Percentiles rank a stretch among this genome's conserved stretches.
Conservation (phyloP, 306 rosid genomes). For the Lupinus albus region DNA sequence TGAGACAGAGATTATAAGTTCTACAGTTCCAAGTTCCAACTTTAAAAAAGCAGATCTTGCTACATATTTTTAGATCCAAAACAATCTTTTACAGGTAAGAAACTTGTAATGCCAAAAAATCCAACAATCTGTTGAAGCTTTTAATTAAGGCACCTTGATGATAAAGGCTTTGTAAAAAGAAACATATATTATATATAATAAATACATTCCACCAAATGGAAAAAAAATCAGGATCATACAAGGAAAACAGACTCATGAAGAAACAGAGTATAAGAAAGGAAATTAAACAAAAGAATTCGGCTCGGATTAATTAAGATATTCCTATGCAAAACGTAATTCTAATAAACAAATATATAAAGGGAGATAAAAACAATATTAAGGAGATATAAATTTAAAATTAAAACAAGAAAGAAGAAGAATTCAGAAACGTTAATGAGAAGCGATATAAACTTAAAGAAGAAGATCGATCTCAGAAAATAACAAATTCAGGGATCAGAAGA, state of each 20-base stretch:
- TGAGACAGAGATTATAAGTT: not conserved
- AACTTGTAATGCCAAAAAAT: too few species aligned
- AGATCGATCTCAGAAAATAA: slow-evolving; percentile 42
- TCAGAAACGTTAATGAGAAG: slow-evolving; percentile 20
- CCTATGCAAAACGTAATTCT: not conserved
- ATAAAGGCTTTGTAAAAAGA: not conserved
- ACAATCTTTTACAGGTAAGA: not conserved
- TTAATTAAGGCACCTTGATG: not conserved
- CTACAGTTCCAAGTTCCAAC: slow-evolving; percentile 3
- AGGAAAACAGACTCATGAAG: slow-evolving; percentile 10
- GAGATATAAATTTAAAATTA: not conserved
- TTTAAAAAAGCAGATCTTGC: slow-evolving; percentile 8
- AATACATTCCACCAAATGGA: slow-evolving; percentile 24
- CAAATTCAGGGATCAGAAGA: slow-evolving; percentile 45
- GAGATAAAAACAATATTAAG: not conserved
- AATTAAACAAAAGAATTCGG: not conserved
- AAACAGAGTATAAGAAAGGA: not conserved
- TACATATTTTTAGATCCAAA: slow-evolving; percentile 16
- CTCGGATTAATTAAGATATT: not conserved
- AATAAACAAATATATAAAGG: too few species aligned
- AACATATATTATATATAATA: not conserved
- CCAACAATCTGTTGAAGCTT: not conserved
- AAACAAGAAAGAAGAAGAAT: slow-evolving; percentile 50
- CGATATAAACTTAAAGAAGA: slow-evolving; percentile 3
- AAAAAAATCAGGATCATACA: not conserved